A percentile compares a stretch with the other conserved stretches of the same genome.
Evolutionary conservation across 164 flowering plant genomes (phyloP).

Genomic region (Vitis rupestris): DNA sequence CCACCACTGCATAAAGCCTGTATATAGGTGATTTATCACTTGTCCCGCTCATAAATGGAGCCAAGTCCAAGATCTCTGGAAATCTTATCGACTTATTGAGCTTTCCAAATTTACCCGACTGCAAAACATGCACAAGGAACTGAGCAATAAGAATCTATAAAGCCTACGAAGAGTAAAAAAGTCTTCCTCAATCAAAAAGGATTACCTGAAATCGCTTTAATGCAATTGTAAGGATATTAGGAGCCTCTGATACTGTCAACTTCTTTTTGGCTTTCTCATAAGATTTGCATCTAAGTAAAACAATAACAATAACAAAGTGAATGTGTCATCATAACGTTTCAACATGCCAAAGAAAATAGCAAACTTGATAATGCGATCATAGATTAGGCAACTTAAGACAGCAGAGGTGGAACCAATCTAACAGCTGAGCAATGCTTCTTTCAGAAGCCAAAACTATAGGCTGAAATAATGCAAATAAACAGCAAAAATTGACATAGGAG

Average conservation of each 20-base stretch:
- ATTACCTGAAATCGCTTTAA: slow-evolving; percentile 89
- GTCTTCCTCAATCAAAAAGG: not conserved
- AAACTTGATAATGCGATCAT: too few species aligned
- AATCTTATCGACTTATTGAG: slow-evolving; percentile 75
- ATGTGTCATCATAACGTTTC: too few species aligned
- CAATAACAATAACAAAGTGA: not conserved
- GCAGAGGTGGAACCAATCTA: too few species aligned
- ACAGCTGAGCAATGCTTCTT: too few species aligned
- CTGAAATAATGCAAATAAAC: too few species aligned
- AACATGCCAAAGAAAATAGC: too few species aligned
- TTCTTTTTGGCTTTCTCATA: slow-evolving; percentile 94
- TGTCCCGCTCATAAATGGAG: slow-evolving; percentile 76
- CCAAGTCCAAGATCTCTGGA: slow-evolving; percentile 73
- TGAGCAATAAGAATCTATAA: slow-evolving; percentile 5
- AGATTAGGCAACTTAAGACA: too few species aligned
- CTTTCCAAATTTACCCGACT: slow-evolving; percentile 97
- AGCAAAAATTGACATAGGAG: too few species aligned
- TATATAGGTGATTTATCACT: slow-evolving; percentile 73
- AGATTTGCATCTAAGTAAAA: slow-evolving; percentile 74
- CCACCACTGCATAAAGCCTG: slow-evolving; percentile 88
- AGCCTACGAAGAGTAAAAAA: not conserved
- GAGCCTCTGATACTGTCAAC: slow-evolving; percentile 82
- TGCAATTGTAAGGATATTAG: slow-evolving; percentile 90
- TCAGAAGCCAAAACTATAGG: too few species aligned
- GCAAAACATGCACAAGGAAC: slow-evolving; percentile 21